A percentile compares a stretch with the other conserved stretches of the same genome.
These are phyloP conservation scores for Cladosporium phlei DNA, from an alignment of 2,329 filamentous ascomycete species.

Conservation along the genomic window DNA sequence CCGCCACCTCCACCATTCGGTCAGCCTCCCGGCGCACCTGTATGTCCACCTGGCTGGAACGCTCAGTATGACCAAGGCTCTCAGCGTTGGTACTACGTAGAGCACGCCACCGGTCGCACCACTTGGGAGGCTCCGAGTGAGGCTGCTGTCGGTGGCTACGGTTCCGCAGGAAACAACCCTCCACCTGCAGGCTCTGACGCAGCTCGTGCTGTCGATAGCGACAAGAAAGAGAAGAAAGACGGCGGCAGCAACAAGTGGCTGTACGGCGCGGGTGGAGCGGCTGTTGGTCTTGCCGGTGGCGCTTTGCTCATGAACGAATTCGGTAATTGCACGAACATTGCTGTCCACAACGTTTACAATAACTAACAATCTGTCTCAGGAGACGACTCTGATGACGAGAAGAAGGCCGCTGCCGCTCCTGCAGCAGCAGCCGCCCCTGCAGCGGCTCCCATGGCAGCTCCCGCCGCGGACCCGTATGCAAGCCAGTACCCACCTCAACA, in stretches of 20 bases:
- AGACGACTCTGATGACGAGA: conserved; percentile 33
- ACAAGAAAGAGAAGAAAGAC: conserved; percentile 7
- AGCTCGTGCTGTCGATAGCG: conserved; percentile 4
- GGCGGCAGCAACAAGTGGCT: conserved; percentile 26
- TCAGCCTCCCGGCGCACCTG: conserved; percentile 35
- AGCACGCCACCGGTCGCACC: conserved; percentile 55
- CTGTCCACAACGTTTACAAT: not conserved
- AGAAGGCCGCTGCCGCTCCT: conserved; percentile 18
- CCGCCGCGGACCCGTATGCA: conserved; percentile 1
- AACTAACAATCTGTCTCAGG: conserved; percentile 23
- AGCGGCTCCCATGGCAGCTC: conserved; percentile 2
- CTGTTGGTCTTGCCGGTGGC: conserved; percentile 53
- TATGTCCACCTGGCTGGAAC: conserved; percentile 58
- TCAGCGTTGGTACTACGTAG: conserved; percentile 62
- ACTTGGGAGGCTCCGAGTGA: conserved; percentile 58
- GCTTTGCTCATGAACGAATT: conserved; percentile 54
- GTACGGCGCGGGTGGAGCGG: conserved; percentile 55
- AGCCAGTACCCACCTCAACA: not conserved
- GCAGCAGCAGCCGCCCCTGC: conserved; percentile 15
- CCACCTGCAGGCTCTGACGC: conserved; percentile 13
- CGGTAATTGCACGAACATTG: conserved; percentile 40
- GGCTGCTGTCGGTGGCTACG: conserved; percentile 23
- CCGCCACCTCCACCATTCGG: conserved; percentile 27
- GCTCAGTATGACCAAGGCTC: conserved; percentile 58
- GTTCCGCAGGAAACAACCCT: conserved; percentile 24